Base-by-base conservation (phyloP, 768 basidiomycete genomes). In the Termitomyces sp. region DNA sequence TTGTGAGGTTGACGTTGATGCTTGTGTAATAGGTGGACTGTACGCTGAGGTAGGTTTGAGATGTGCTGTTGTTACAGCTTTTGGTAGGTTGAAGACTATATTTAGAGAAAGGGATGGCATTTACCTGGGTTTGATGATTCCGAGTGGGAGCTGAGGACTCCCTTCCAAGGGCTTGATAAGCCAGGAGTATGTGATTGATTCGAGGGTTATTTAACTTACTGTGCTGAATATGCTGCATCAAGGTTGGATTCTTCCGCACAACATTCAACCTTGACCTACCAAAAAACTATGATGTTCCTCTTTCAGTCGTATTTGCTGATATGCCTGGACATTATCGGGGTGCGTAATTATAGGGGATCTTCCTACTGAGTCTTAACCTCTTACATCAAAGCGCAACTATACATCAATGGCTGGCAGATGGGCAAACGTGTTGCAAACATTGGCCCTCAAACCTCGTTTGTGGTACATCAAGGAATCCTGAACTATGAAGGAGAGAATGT, bases 201-300 rank as follows among this genome's bases (percentile, higher is more conserved):
- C 33, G 38, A n/a, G 28, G n/a, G 36, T 5, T 4, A 2, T 55
- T n/a, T 10, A 20, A n/a, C 38, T 7, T 35, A n/a, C 6, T 32
- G 0, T 32, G 0, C n/a, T 48, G 26, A 57, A 13, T n/a, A 4
- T 35, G 20, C 43, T 9, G 20, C 36, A 56, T 36, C 28, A 10
- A 64, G 63, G 63, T 64, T 50, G 63, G 63, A 44, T 64, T 64
- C 36, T 64, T 64, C 63, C 63, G 63, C 51, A 60, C 63, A 12
- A 55, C 48, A 3, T 64, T 64, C 49, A 57, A 57, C 7, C 58
- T 64, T 18, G 49, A 56, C 33, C 44, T 64, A 9, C 61, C 63
- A 33, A 49, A 48, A 38, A 56, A 46, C 23, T 32, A 64, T 18
- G 63, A 64, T 44, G 43, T 64, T 32, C 61, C 61, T 18, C 63